These are phyloP conservation scores for Backusella sp. DNA, from an alignment of 192 early-diverging fungal genomes.

Conservation along the genomic window DNA sequence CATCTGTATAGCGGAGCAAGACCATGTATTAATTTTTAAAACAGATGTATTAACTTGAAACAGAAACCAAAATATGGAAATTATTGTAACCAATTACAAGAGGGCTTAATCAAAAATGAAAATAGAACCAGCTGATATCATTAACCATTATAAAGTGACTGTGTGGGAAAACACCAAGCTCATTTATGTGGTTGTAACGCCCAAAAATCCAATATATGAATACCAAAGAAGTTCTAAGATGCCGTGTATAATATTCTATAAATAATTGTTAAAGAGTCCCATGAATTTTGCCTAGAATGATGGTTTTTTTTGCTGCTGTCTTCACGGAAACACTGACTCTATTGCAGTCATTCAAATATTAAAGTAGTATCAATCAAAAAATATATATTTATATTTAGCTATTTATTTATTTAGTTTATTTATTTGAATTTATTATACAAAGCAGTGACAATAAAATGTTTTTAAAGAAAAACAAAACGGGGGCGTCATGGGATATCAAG, in stretches of 20 bases:
- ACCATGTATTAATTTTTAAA: not conserved
- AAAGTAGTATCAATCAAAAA: not conserved
- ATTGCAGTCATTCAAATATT: not conserved
- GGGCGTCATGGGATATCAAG: too few relatives aligned
- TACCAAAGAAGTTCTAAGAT: too few relatives aligned
- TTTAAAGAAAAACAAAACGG: not conserved
- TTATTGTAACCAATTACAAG: not conserved
- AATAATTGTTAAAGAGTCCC: too few relatives aligned
- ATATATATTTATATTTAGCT: not conserved
- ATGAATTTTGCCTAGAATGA: too few relatives aligned
- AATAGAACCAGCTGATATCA: not conserved
- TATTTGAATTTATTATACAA: slow-evolving; percentile 1
- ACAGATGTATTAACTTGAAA: not conserved
- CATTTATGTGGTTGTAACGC: not conserved
- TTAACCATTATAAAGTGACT: not conserved
- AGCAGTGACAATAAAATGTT: not conserved
- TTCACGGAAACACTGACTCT: not conserved
- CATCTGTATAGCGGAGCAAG: too few relatives aligned
- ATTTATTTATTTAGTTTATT: not conserved
- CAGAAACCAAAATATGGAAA: not conserved
- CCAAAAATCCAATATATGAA: not conserved
- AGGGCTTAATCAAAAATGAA: not conserved
- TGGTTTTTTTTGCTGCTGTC: too few relatives aligned
- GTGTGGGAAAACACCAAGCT: not conserved
- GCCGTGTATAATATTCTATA: too few relatives aligned